Base-by-base conservation (phyloP, 2,329 filamentous ascomycete genomes). In the Ophiostoma quercus region DNA sequence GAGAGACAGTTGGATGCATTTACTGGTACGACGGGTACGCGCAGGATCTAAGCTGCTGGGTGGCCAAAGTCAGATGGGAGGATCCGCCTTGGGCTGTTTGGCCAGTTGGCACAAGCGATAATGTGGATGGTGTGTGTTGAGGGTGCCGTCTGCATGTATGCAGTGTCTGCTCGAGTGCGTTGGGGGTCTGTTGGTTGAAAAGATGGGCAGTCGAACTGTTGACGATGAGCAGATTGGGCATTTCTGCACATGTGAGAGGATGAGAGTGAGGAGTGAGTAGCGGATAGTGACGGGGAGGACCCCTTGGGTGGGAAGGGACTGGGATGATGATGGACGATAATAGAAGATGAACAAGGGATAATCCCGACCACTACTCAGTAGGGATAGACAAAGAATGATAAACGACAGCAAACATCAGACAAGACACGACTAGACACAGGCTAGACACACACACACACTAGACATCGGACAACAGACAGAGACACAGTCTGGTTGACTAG, bases 21-120 rank as follows among this genome's bases (percentile, higher is more conserved):
- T 66, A 70, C 47, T 68, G 62, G 62, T 62, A 68, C 62, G 47
- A 71, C 69, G 70, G 70, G 51, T 67, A 68, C 67, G 67, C 63
- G 70, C 70, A 71, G 70, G 67, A 71, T 71, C 70, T 67, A 51
- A 60, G 39, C 70, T 67, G 70, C 32, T 71, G 41, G 67, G 63
- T 69, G 70, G 67, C 67, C 67, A 67, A 67, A 65, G 32, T 12
- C 51, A 54, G 67, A 71, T 71, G 70, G 67, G 65, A 69, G 62
- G 70, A 65, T 54, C 70, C 70, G 67, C 67, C 51, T 12, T 43
- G 54, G 37, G 32, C 62, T 37, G 32, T 63, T 63, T 39, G 32
- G 39, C 54, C 60, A 29, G 62, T 37, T 51, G 32, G 37, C 63
- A 54, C 63, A 54, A 22, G 62, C 19, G 25, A 25, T 9, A 62